phyloP scores from a whole-genome alignment of 148 eudicot genomes.

The Fagopyrum esculentum region DNA sequence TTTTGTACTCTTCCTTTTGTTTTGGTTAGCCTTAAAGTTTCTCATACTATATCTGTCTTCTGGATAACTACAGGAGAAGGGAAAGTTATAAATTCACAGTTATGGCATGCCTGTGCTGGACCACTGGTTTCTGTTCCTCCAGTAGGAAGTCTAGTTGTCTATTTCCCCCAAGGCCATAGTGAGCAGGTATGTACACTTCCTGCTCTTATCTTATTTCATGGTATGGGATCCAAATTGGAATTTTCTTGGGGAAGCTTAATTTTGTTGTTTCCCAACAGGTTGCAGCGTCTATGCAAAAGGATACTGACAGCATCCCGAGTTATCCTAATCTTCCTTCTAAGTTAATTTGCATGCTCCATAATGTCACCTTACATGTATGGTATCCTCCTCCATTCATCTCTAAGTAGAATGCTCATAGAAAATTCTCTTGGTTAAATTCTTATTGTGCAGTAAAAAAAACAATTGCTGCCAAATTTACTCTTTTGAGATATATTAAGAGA shows the following conservation, averaged over 20 bases:
- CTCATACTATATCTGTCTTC: not conserved
- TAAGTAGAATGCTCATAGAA: not conserved
- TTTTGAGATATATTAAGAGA: no score
- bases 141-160: constrained; percentile 89
- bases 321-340: constrained; percentile 99
- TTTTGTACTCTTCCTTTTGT: constrained; percentile 1
- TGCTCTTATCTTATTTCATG: constrained; percentile 8
- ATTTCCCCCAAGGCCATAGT: constrained; percentile 99
- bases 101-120: constrained; percentile 99
- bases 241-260: not conserved
- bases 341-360: constrained; percentile 92
- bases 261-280: constrained; percentile 35
- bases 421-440: not conserved
- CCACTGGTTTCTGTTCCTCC: constrained; percentile 91
- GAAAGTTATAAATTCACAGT: constrained; percentile 69
- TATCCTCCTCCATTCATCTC: constrained; percentile 11
- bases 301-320: constrained; percentile 82
- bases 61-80: constrained; percentile 36
- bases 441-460: not conserved
- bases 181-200: constrained; percentile 66
- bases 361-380: constrained; percentile 79
- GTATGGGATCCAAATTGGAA: not conserved
- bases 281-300: constrained; percentile 95
- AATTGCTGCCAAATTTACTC: not conserved
- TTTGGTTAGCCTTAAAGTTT: not conserved